phyloP scores from a whole-genome alignment of 441 rosid genomes.

The Populus hybrid region DNA sequence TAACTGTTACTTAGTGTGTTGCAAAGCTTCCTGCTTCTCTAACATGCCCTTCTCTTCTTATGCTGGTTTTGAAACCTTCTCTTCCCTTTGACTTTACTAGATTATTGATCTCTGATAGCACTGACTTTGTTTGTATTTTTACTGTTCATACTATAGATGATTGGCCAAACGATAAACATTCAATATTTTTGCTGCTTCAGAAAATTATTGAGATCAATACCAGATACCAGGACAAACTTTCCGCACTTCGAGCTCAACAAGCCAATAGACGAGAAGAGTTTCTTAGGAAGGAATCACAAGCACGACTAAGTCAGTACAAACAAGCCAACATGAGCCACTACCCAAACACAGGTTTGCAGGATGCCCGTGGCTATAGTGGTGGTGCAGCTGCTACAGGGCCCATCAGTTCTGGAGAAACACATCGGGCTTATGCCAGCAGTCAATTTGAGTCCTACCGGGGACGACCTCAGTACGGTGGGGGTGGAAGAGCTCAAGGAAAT shows the following conservation, averaged over 20 bases:
- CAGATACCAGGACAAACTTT: slow-evolving; percentile 26
- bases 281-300: slow-evolving; percentile 20
- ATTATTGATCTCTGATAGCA: not conserved
- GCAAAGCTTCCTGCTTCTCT: not conserved
- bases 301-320: slow-evolving; percentile 13
- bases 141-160: not conserved
- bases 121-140: not conserved
- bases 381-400: slow-evolving; percentile 6
- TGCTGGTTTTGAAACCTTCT: not conserved
- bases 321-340: slow-evolving; percentile 17
- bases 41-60: not conserved
- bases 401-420: not conserved
- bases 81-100: not conserved
- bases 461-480: slow-evolving; percentile 10
- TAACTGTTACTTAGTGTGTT: not conserved
- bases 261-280: slow-evolving; percentile 22
- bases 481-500: slow-evolving; percentile 7
- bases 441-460: slow-evolving; percentile 13
- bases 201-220: slow-evolving; percentile 25
- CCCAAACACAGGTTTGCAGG: slow-evolving; percentile 10
- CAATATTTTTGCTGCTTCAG: slow-evolving; percentile 7
- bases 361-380: slow-evolving; percentile 11
- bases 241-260: slow-evolving; percentile 19
- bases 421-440: slow-evolving; percentile 5
- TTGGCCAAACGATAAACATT: not conserved